Base-by-base conservation (phyloP, 179 eudicot species). In the Vitellaria paradoxa region DNA sequence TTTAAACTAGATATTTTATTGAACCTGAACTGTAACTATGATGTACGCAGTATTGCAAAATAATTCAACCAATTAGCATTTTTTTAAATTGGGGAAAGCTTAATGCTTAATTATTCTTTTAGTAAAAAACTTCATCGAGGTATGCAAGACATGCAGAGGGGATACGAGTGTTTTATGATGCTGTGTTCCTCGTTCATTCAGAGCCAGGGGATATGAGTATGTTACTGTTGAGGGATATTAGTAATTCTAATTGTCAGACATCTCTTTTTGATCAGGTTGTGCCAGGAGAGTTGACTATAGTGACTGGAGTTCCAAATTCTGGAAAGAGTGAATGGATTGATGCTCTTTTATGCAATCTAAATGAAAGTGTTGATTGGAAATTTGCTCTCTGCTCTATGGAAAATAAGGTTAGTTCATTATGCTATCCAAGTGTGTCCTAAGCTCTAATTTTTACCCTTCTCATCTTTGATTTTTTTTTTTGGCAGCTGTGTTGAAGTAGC, bases 241-340 rank as follows among this genome's bases (percentile, higher is more conserved):
- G 63, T n/a, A 71, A 55, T 55, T 71, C 74, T 71, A 30, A 53
- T 13, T 37, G 12, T 9, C 12, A 4, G 12, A 18, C 60, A 11
- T 63, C 52, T 65, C 17, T 30, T 71, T 71, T 21, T 80, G 77
- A 74, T 46, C 86, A 96, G 99, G 93, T 96, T 74, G 98, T 96
- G 65, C 99, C 99, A 30, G 99, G 99, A 80, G 99, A 96, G 84
- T 81, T 96, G 86, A 96, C 99, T 46, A 76, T 96, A 77, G 96
- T 96, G 63, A 91, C 98, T 0, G 99, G 99, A 82, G 93, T 96
- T 75, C 99, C 99, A 13, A 96, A 96, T 88, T 93, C 99, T 53
- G 99, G 99, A 75, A 96, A 96, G 88, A 96, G 99, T 76, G 99
- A 96, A 83, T 96, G 99, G 99, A 93, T 93, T 85, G 99, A 96